These are phyloP conservation scores for Neoboletus magnificus DNA, from an alignment of 768 basidiomycete species.

Conservation along the genomic window DNA sequence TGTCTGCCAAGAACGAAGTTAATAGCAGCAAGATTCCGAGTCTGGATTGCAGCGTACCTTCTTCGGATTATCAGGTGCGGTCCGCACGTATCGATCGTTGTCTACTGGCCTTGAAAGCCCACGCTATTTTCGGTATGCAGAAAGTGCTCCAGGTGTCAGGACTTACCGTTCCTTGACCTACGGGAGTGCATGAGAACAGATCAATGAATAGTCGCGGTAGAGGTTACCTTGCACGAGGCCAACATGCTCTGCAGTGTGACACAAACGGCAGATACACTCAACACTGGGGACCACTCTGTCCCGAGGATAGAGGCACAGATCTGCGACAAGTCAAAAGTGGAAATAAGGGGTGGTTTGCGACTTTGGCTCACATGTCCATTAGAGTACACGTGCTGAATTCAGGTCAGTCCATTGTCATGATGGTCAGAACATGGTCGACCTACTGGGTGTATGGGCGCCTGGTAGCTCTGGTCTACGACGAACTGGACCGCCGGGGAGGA, in stretches of 20 bases:
- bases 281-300: slow-evolving; percentile 86
- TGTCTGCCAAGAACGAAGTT: slow-evolving; percentile 45
- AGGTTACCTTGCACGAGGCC: slow-evolving; percentile 78
- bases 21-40: slow-evolving; percentile 1
- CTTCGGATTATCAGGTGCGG: slow-evolving; percentile 83
- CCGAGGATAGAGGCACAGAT: slow-evolving; percentile 90
- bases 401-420: slow-evolving; percentile 9
- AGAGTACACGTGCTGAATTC: slow-evolving; percentile 73
- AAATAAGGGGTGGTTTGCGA: slow-evolving; percentile 3
- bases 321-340: slow-evolving; percentile 36
- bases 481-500: slow-evolving; percentile 87
- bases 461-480: slow-evolving; percentile 57
- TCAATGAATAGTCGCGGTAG: not conserved
- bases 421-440: slow-evolving; percentile 26
- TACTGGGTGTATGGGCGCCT: slow-evolving; percentile 80
- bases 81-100: slow-evolving; percentile 78
- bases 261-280: slow-evolving; percentile 78
- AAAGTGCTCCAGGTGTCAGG: not conserved
- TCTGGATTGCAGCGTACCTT: slow-evolving; percentile 48
- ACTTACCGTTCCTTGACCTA: slow-evolving; percentile 65
- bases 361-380: slow-evolving; percentile 68
- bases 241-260: slow-evolving; percentile 91
- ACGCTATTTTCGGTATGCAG: slow-evolving; percentile 6
- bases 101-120: slow-evolving; percentile 58
- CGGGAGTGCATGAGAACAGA: not conserved